A percentile compares a stretch with the other conserved stretches of the same genome.
Evolutionary conservation across 2,329 filamentous ascomycete genomes (phyloP).

Genomic region (Leptographium lundbergii): DNA sequence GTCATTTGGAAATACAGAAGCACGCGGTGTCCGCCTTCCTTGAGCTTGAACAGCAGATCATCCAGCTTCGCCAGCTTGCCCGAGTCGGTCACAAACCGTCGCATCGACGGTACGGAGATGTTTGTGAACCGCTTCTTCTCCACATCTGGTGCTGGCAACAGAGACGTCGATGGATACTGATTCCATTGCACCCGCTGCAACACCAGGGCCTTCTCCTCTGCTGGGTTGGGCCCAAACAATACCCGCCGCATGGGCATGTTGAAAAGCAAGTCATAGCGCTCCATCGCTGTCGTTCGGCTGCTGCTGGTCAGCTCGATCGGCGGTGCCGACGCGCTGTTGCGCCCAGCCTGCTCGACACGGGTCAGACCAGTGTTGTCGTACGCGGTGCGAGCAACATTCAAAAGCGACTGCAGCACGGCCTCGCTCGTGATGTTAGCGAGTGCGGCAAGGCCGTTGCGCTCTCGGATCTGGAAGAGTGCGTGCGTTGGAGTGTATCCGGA

Average conservation of each 20-base stretch:
- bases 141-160: slow-evolving; percentile 68
- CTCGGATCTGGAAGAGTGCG: slow-evolving; percentile 68
- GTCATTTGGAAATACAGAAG: slow-evolving; percentile 99
- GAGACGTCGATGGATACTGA: slow-evolving; percentile 46
- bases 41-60: slow-evolving; percentile 74
- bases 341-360: slow-evolving; percentile 68
- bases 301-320: slow-evolving; percentile 72
- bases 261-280: slow-evolving; percentile 67
- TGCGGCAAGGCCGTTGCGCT: slow-evolving; percentile 52
- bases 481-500: slow-evolving; percentile 57
- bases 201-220: slow-evolving; percentile 65
- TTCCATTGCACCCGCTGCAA: slow-evolving; percentile 55
- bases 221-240: slow-evolving; percentile 52
- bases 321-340: slow-evolving; percentile 69
- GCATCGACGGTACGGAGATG: slow-evolving; percentile 91
- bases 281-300: slow-evolving; percentile 49
- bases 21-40: slow-evolving; percentile 85
- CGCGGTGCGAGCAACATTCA: slow-evolving; percentile 60
- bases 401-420: slow-evolving; percentile 59
- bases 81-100: slow-evolving; percentile 91
- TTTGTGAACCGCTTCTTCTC: slow-evolving; percentile 78
- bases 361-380: slow-evolving; percentile 61
- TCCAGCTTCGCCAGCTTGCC: slow-evolving; percentile 92
- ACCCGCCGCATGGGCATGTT: slow-evolving; percentile 62
- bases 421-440: slow-evolving; percentile 58